Percentiles rank a stretch among this genome's conserved stretches.
phyloP scores from a whole-genome alignment of 192 early-diverging fungal genomes.

The Coemansia sp. region DNA sequence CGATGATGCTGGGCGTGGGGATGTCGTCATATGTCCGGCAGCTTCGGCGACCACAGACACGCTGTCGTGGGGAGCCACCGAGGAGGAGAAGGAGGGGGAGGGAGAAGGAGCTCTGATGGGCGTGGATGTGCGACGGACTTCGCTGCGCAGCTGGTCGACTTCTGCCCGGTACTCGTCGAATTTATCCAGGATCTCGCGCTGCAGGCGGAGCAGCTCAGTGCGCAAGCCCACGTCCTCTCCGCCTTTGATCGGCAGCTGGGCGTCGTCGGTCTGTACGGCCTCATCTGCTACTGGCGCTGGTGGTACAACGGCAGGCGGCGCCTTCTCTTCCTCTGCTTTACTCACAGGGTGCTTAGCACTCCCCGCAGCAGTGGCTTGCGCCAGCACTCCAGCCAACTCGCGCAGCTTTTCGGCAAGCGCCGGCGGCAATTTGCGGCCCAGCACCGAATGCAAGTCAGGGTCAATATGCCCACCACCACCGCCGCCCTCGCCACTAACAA shows the following conservation, averaged over 20 bases:
- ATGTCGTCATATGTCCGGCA: neutral
- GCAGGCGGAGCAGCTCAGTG: constrained; percentile 23
- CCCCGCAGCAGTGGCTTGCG: neutral
- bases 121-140: constrained; percentile 41
- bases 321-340: too few relatives aligned
- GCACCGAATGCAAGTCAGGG: neutral
- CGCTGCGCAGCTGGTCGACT: constrained; percentile 37
- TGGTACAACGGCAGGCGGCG: too few relatives aligned
- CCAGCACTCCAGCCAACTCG: constrained; percentile 23
- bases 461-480: too few relatives aligned
- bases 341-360: neutral
- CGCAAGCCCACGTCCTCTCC: constrained; percentile 3
- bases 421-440: constrained; percentile 14
- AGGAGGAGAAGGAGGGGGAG: neutral
- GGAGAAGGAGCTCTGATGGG: constrained; percentile 5
- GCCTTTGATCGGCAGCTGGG: neutral
- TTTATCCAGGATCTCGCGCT: constrained; percentile 23
- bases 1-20: constrained; percentile 10
- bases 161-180: constrained; percentile 43
- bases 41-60: constrained; percentile 20
- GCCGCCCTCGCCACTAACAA: neutral
- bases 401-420: constrained; percentile 38
- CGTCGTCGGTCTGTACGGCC: constrained; percentile 12
- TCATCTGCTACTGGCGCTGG: constrained; percentile 5
- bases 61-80: constrained; percentile 30